phyloP scores from a whole-genome alignment of 2,329 filamentous ascomycete genomes.

The Botryosphaeria dothidea region DNA sequence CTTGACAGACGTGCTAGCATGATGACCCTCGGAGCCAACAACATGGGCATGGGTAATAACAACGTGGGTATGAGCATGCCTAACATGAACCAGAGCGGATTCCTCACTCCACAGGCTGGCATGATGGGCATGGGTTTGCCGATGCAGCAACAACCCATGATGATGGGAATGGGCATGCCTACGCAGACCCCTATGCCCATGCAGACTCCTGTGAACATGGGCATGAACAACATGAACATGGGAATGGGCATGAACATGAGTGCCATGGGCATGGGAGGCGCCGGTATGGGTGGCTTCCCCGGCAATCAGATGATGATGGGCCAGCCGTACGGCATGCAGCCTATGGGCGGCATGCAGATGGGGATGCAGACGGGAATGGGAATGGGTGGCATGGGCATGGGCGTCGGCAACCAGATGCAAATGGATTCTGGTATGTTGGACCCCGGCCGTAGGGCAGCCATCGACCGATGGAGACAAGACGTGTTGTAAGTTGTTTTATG shows the following conservation, averaged over 20 bases:
- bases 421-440: constrained; percentile 41
- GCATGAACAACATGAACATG: neutral
- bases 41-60: neutral
- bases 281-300: neutral
- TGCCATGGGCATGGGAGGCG: constrained; percentile 16
- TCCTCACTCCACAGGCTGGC: neutral
- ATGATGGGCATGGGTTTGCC: constrained; percentile 20
- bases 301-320: neutral
- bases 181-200: constrained; percentile 16
- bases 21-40: constrained; percentile 3
- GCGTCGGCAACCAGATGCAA: constrained; percentile 23
- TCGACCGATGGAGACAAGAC: constrained; percentile 61
- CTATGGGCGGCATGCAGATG: constrained; percentile 14
- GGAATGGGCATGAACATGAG: constrained; percentile 18
- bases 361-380: constrained; percentile 15
- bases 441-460: constrained; percentile 54
- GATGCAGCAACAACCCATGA: constrained; percentile 16
- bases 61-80: constrained; percentile 14
- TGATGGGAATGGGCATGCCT: constrained; percentile 21
- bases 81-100: neutral
- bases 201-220: constrained; percentile 7
- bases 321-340: neutral
- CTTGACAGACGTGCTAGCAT: neutral
- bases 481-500: too few relatives aligned
- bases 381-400: constrained; percentile 19